Percentiles rank a stretch among this genome's conserved stretches.
phyloP scores from a whole-genome alignment of 805 yeast species.

The Clavispora vitiphila region DNA sequence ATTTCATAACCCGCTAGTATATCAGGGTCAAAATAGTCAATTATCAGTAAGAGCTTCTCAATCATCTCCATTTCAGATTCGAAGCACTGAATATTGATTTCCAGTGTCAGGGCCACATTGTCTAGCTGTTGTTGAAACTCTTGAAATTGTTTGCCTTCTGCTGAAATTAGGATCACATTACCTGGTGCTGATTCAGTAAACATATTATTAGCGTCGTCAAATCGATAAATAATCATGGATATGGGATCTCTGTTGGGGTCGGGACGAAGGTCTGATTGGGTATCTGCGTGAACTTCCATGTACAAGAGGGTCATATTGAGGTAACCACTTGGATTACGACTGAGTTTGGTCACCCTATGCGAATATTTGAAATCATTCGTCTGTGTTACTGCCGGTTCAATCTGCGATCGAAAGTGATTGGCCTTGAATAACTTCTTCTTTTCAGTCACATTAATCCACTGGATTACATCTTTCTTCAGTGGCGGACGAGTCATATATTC shows the following conservation, averaged over 20 bases:
- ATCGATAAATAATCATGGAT: constrained; percentile 57
- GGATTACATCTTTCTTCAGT: constrained; percentile 26
- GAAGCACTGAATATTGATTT: constrained; percentile 2
- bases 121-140: neutral
- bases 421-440: constrained; percentile 10
- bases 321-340: constrained; percentile 35
- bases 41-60: constrained; percentile 47
- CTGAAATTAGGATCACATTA: constrained; percentile 2
- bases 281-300: constrained; percentile 64
- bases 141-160: neutral
- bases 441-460: constrained; percentile 25
- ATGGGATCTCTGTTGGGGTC: constrained; percentile 64
- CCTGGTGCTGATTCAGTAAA: neutral
- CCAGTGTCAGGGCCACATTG: constrained; percentile 3
- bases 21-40: constrained; percentile 76
- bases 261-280: constrained; percentile 46
- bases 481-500: constrained; percentile 50
- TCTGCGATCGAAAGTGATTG: constrained; percentile 41
- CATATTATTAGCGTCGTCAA: constrained; percentile 36
- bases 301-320: constrained; percentile 52
- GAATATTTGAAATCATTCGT: constrained; percentile 36
- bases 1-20: constrained; percentile 82
- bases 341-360: constrained; percentile 26
- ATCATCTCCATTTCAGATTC: constrained; percentile 56
- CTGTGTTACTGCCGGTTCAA: constrained; percentile 43